Evolutionary conservation across 148 eudicot genomes (phyloP).

Genomic region (Camellia sinensis): DNA sequence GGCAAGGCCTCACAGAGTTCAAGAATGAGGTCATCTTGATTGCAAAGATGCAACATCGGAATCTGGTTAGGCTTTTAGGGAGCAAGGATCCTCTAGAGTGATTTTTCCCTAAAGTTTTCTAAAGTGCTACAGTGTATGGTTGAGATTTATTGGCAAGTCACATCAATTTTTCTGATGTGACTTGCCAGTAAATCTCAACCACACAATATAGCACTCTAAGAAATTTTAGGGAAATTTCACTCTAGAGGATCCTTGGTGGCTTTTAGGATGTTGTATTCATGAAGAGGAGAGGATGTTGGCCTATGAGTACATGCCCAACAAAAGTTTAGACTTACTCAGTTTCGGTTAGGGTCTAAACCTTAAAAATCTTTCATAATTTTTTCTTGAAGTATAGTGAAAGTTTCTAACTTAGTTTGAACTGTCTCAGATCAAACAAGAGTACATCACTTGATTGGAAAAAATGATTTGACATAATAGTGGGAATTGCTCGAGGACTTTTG

Average conservation of each 20-base stretch:
- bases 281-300: too few species aligned
- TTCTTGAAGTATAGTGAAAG: background rate
- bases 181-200: too few species aligned
- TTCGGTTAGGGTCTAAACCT: background rate
- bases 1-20: constrained; percentile 11
- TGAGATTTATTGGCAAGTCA: too few species aligned
- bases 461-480: constrained; percentile 16
- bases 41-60: constrained; percentile 1
- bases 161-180: too few species aligned
- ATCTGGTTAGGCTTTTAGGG: constrained; percentile 4
- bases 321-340: too few species aligned
- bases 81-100: too few species aligned
- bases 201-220: too few species aligned
- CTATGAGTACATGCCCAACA: too few species aligned
- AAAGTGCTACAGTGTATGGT: too few species aligned
- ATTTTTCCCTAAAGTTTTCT: too few species aligned
- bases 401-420: background rate
- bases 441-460: constrained; percentile 9
- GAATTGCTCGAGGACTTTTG: constrained; percentile 23
- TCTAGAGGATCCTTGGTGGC: too few species aligned
- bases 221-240: too few species aligned
- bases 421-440: constrained; percentile 11
- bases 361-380: background rate
- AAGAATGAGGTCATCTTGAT: constrained; percentile 15
- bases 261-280: constrained; percentile 1